Evolutionary conservation across 2,329 filamentous ascomycete genomes (phyloP), one percentile per base, ranked within the genome.

Genomic region (Graphiopsis chlorocephala): DNA sequence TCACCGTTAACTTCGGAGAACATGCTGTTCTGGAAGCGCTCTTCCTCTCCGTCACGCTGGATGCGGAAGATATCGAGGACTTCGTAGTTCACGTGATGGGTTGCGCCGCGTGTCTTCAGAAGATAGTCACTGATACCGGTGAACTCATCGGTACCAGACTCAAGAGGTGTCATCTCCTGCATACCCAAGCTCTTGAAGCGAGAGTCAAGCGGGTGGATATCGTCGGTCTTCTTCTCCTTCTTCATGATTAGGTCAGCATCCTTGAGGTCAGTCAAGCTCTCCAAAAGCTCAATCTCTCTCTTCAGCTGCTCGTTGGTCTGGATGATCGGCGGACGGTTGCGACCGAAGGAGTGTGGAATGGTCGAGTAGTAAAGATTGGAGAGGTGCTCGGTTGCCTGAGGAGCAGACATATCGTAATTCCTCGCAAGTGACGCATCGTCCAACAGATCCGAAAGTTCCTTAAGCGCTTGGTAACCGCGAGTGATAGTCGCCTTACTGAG

Each of bases 241-340:
- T 91, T 93, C 84, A 96, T 89, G 72, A 96, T 90, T 28, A 88
- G 84, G 25, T 87, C 86, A 1, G 91, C 88, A 66, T 91, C 89
- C 77, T 93, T 93, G 90, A 96, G 94, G 72, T 95, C 91, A 2
- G 88, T 89, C 74, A 96, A 80, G 66, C 88, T 90, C 72, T 96
- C 91, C 0, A 96, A 84, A 69, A 96, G 83, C 52, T 91, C 89
- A 69, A 94, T 85, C 78, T 96, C 92, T 70, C 79, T 84, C 78
- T 93, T 92, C 70, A 96, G 83, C 68, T 84, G 77, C 1, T 69
- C 69, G 23, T 84, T 73, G 45, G 79, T 79, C 35, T 75, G 75
- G 71, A 96, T 90, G 69, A 93, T 73, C 0, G 90, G 90, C 0
- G 92, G 91, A 0, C 88, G 83, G 52, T 86, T 85, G 33, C 91